These are phyloP conservation scores for Lotus japonicus DNA, from an alignment of 306 rosid species.

Conservation along the genomic window DNA sequence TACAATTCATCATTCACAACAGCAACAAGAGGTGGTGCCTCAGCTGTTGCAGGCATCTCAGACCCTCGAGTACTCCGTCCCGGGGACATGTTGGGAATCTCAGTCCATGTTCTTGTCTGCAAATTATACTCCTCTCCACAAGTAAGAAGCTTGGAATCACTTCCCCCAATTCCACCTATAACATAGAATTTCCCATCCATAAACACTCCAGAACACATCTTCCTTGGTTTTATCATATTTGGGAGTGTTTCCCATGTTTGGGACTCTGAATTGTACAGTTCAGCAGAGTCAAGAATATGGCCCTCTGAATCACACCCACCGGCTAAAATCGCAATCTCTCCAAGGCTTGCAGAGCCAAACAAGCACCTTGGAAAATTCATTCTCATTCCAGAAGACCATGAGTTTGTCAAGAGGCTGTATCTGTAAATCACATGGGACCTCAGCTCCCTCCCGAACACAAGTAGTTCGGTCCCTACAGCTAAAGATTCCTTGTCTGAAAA, in stretches of 20 bases:
- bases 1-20: constrained; percentile 73
- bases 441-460: constrained; percentile 77
- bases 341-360: constrained; percentile 88
- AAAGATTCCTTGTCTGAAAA: constrained; percentile 88
- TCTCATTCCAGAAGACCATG: constrained; percentile 71
- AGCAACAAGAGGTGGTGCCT: constrained; percentile 89
- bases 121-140: constrained; percentile 87
- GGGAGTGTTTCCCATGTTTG: constrained; percentile 71
- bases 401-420: constrained; percentile 82
- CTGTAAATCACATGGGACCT: constrained; percentile 63
- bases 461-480: constrained; percentile 95
- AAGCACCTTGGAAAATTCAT: constrained; percentile 89
- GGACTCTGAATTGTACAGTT: constrained; percentile 76
- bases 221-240: constrained; percentile 67
- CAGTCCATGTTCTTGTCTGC: constrained; percentile 60
- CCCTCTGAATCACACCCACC: constrained; percentile 91
- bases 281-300: constrained; percentile 62
- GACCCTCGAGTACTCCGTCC: constrained; percentile 45
- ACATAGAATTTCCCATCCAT: constrained; percentile 81
- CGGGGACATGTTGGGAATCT: constrained; percentile 85
- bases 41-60: constrained; percentile 63
- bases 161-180: constrained; percentile 83
- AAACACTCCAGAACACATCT: constrained; percentile 90
- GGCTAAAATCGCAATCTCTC: constrained; percentile 87
- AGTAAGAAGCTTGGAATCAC: constrained; percentile 50